These are phyloP conservation scores for Coemansia sp. DNA, from an alignment of 192 early-diverging fungal species.

Conservation along the genomic window DNA sequence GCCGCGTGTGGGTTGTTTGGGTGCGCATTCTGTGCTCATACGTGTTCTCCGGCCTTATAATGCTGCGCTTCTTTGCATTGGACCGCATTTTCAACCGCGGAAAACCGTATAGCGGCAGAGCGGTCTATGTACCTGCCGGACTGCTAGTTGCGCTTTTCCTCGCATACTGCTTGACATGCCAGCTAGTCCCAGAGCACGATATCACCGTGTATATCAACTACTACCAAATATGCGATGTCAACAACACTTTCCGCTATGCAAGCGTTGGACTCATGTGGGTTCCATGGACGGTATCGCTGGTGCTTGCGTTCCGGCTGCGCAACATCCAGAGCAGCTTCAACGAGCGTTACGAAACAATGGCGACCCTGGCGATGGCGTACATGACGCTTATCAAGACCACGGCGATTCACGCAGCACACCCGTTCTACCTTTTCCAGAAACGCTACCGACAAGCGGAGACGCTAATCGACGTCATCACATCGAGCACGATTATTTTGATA, in stretches of 20 bases:
- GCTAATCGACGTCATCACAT: slow-evolving; percentile 10
- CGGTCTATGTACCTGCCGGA: slow-evolving; percentile 13
- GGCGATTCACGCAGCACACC: slow-evolving; percentile 21
- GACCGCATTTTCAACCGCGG: slow-evolving; percentile 33
- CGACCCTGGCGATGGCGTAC: slow-evolving; percentile 16
- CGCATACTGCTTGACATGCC: slow-evolving; percentile 23
- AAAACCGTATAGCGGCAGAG: slow-evolving; percentile 28
- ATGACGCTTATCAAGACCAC: slow-evolving; percentile 28
- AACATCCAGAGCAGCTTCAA: slow-evolving; percentile 46
- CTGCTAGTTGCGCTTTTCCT: slow-evolving; percentile 5
- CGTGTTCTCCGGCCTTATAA: slow-evolving; percentile 16
- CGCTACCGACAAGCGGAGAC: slow-evolving; percentile 19
- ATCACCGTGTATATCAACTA: slow-evolving; percentile 13
- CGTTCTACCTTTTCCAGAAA: slow-evolving; percentile 21
- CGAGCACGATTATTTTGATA: slow-evolving; percentile 17
- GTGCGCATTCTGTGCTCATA: slow-evolving; percentile 26
- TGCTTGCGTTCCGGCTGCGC: slow-evolving; percentile 16
- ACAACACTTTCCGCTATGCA: slow-evolving; percentile 21
- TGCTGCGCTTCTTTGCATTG: slow-evolving; percentile 22
- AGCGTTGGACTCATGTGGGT: slow-evolving; percentile 35
- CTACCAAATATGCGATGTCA: slow-evolving; percentile 19
- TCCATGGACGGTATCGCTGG: slow-evolving; percentile 7
- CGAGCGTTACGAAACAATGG: slow-evolving; percentile 39
- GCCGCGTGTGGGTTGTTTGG: slow-evolving; percentile 35
- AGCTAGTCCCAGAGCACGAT: slow-evolving; percentile 14